Evolutionary conservation across 352 stramenopile genomes (phyloP), one percentile per base, ranked within the genome.

Genomic region (Peronospora tabacina): DNA sequence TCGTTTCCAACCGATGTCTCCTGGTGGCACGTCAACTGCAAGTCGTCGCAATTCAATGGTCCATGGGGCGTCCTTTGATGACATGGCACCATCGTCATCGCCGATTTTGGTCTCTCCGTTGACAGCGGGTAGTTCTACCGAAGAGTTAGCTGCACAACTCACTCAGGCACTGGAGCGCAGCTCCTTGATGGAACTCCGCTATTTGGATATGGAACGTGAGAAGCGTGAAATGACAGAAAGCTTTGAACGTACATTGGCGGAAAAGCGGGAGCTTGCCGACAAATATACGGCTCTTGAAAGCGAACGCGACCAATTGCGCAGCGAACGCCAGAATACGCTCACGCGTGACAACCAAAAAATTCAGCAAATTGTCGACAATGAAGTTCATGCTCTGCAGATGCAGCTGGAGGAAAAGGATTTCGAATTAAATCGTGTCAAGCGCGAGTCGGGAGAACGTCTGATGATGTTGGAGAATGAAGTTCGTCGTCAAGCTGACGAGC

Each of bases 261-360:
- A 89, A 19, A 70, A 87, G 30, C 60, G 67, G 24, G 59, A 67
- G 13, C 49, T 86, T 6, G 59, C 53, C 5, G 54, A 69, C 8
- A 74, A 74, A 39, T 79, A 75, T 46, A 50, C 63, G 9, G 49
- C 43, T n/a, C 55, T 93, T 0, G 63, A 85, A 49, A 68, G 70
- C 11, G 82, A 90, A 38, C 81, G 78, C 9, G 68, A 85, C 35
- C 82, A 87, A 47, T 66, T 93, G 7, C 58, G 83, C 20, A 63
- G 50, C 13, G 82, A 90, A 42, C 73, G 79, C 13, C 80, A 91
- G 52, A 82, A 70, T 24, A 87, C 80, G 7, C 68, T 90, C 11
- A 77, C 78, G 22, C 70, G 78, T 28, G 80, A 91, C 63, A 90
- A 93, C 66, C 87, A 89, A 35, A 93, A 93, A 58, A 87, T 93